These are phyloP conservation scores for Lodderomyces beijingensis DNA, from an alignment of 1,139 yeast species.

Conservation along the genomic window DNA sequence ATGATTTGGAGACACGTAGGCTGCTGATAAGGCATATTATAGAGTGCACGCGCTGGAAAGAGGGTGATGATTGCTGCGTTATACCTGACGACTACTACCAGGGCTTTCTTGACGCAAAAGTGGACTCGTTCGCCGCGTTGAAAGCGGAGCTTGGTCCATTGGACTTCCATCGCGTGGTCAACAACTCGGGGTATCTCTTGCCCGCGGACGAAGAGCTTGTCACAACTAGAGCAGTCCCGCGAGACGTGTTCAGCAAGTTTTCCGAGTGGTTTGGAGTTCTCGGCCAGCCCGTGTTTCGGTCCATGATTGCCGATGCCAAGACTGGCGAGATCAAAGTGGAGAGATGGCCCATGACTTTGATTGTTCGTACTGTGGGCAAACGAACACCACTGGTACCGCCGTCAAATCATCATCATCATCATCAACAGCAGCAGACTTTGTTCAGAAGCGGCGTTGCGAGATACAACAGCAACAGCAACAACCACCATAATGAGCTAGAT, in stretches of 20 bases:
- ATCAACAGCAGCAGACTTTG: slow-evolving; percentile 12
- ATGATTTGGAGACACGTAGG: too few species aligned
- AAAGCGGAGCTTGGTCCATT: slow-evolving; percentile 28
- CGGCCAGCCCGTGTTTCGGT: slow-evolving; percentile 45
- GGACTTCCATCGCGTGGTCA: slow-evolving; percentile 27
- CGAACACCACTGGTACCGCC: too few species aligned
- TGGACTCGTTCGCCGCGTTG: slow-evolving; percentile 23
- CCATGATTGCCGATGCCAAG: slow-evolving; percentile 32
- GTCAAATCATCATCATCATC: too few species aligned
- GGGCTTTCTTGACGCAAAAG: slow-evolving; percentile 23
- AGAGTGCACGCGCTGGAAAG: too few species aligned
- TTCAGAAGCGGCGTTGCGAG: slow-evolving; percentile 9
- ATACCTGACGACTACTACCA: slow-evolving; percentile 30
- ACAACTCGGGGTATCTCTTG: slow-evolving; percentile 27
- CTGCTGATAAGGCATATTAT: too few species aligned
- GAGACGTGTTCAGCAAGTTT: slow-evolving; percentile 39
- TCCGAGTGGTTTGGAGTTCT: slow-evolving; percentile 52
- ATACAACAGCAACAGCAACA: slow-evolving; percentile 9
- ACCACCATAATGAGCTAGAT: slow-evolving; percentile 11
- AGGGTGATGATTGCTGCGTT: slow-evolving; percentile 37
- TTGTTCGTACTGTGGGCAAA: slow-evolving; percentile 46
- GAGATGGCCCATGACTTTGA: slow-evolving; percentile 42
- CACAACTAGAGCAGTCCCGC: slow-evolving; percentile 32
- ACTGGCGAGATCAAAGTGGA: slow-evolving; percentile 46
- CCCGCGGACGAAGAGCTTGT: slow-evolving; percentile 27